Evolutionary conservation across 2,329 filamentous ascomycete species (phyloP).

Genomic region (Coniella lustricola): DNA sequence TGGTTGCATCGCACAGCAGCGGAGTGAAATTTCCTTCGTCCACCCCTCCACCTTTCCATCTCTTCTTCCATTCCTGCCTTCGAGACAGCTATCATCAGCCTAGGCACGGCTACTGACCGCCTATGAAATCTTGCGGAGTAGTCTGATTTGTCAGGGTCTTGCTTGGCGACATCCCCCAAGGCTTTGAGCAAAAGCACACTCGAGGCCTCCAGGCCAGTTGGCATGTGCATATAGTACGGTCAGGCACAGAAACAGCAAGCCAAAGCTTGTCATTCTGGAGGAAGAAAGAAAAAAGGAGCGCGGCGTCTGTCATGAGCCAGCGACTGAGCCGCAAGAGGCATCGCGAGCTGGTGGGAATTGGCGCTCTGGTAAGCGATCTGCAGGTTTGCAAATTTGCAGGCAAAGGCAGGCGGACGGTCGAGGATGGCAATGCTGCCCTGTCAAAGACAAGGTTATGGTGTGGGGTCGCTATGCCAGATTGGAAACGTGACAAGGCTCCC

Average conservation of each 20-base stretch:
- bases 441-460: conserved; percentile 5
- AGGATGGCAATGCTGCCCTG: conserved; percentile 16
- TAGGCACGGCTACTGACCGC: not conserved
- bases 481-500: not conserved
- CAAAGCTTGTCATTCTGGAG: too few relatives aligned
- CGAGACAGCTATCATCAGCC: not conserved
- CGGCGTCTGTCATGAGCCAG: too few relatives aligned
- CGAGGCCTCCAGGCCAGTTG: too few relatives aligned
- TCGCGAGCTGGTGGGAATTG: not conserved
- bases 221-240: too few relatives aligned
- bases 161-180: not conserved
- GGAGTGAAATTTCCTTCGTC: too few relatives aligned
- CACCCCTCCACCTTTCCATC: too few relatives aligned
- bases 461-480: conserved; percentile 11
- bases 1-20: too few relatives aligned
- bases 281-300: too few relatives aligned
- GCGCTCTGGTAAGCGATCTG: not conserved
- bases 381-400: not conserved
- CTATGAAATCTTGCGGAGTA: not conserved
- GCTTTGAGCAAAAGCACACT: too few relatives aligned
- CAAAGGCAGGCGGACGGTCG: not conserved
- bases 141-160: not conserved
- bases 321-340: too few relatives aligned
- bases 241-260: too few relatives aligned
- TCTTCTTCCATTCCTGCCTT: too few relatives aligned